Evolutionary conservation across 352 stramenopile species (phyloP), one percentile per base, ranked within the genome.

Genomic region (Pythium insidiosum): DNA sequence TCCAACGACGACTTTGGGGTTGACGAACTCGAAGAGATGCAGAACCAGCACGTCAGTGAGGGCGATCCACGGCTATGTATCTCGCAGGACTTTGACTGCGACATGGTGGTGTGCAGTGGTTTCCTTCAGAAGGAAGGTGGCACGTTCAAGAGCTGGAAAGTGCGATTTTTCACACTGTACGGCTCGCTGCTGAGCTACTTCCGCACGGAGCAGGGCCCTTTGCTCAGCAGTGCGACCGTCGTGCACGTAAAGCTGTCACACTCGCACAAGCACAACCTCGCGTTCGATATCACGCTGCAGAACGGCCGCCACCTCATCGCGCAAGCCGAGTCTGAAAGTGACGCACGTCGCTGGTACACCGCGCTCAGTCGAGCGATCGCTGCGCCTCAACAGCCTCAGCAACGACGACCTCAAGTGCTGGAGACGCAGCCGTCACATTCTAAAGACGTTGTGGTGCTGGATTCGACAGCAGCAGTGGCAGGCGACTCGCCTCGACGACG

Each of bases 141-240:
- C 29, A 83, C 73, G 1, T 67, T 92, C 45, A 88, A 85, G 55
- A 88, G 68, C 44, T 92, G 80, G 80, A 92, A 92, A 49, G 63
- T 69, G 13, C 73, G 80, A 6, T 92, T 84, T 40, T 92, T 92
- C 53, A 88, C 73, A 1, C 57, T 92, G 11, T 75, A 84, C 23
- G 74, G 76, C 6, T 68, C 73, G 30, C 77, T 66, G n/a, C 51
- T 92, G 43, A 82, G 74, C 38, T 92, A 92, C 57, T 92, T 84
- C 43, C 86, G 89, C 54, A 92, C 75, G 34, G 76, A 86, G 53
- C 82, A 81, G 22, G 80, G 77, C 0, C 64, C 74, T 4, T 55
- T 88, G 10, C 51, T 90, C 34, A 65, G 69, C 29, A 83, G 63
- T 48, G 64, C 80, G 24, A 80, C 68, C 11, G 71, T 89, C 11